Percentiles rank a stretch among this genome's conserved stretches.
Conservation (phyloP, 495 filamentous ascomycete genomes). For the Aspergillus baeticus region DNA sequence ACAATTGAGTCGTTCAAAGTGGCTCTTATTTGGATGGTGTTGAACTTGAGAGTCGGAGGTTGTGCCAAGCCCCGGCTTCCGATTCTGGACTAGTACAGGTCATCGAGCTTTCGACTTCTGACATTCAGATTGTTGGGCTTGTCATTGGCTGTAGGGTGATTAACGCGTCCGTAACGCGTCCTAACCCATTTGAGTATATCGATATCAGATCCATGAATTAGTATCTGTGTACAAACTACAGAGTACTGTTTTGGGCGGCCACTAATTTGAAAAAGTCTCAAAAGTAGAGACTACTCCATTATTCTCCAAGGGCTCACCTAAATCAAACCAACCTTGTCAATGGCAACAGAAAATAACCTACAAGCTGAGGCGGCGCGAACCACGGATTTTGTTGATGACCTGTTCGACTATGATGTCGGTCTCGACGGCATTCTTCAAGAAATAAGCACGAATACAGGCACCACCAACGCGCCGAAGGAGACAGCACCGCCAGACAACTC, state of each 20-base stretch:
- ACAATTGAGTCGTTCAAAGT: slow-evolving; percentile 7
- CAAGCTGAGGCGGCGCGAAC: slow-evolving; percentile 17
- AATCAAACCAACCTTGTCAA: background rate
- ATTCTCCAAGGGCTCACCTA: too few relatives aligned
- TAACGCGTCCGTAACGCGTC: slow-evolving; percentile 2
- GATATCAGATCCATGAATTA: too few relatives aligned
- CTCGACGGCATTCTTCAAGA: slow-evolving; percentile 50
- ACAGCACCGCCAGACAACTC: slow-evolving; percentile 30
- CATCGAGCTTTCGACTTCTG: too few relatives aligned
- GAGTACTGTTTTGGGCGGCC: too few relatives aligned
- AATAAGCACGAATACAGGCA: slow-evolving; percentile 29
- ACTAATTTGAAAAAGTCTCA: background rate
- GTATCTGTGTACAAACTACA: too few relatives aligned
- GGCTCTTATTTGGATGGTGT: slow-evolving; percentile 12
- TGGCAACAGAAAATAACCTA: slow-evolving; percentile 15
- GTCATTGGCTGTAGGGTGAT: background rate
- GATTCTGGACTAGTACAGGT: slow-evolving; percentile 22
- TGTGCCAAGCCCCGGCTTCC: slow-evolving; percentile 24
- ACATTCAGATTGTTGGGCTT: background rate
- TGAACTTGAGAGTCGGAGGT: slow-evolving; percentile 27
- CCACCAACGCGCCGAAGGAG: slow-evolving; percentile 26
- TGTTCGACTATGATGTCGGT: slow-evolving; percentile 71
- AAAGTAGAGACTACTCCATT: background rate
- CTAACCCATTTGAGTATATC: background rate
- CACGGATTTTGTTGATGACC: slow-evolving; percentile 50